Base-by-base conservation (phyloP, 2,329 filamentous ascomycete genomes). In the Clonostachys rosea region DNA sequence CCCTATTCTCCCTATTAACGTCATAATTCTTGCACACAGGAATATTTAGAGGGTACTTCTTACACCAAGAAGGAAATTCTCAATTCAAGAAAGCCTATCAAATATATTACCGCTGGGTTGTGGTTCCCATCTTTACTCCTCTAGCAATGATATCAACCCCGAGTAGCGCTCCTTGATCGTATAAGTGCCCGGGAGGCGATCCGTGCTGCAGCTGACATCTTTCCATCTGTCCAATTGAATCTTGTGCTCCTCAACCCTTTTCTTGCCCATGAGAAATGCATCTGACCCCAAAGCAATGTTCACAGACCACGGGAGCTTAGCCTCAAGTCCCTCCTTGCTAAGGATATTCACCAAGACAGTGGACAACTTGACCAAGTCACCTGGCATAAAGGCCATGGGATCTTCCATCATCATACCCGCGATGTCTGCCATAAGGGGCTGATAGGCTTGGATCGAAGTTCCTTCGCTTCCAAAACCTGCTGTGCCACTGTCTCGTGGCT, bases 271-370 rank as follows among this genome's bases (percentile, higher is more conserved):
- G 10, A 52, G 55, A 9, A 62, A 49, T 1, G 56, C 52, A 47
- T 67, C 65, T 5, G 54, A 56, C 2, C 65, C 65, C 5, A 68
- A 47, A 8, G 61, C 55, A 1, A 67, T 48, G 2, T 61, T 54
- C 11, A 59, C 49, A 0, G 58, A 51, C 56, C 57, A 62, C 5
- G 51, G 43, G 43, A 51, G 57, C 1, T 51, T 56, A 6, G 46
- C 52, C 2, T 56, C 58, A 10, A 56, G 34, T 0, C 59, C 59
- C 42, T 63, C 58, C 4, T 53, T 18, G 45, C 59, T 60, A 30
- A 63, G 47, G 12, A 63, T 49, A 44, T 62, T 58, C 9, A 55
- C 52, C n/a, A 64, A 59, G 10, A 43, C 37, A 13, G 34, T 35
- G 5, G 57, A 55, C 1, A 54, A 54, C 47, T 56, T 60, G 1